phyloP scores from a whole-genome alignment of 768 basidiomycete genomes.

The Rhodotorula sphaerocarpa region DNA sequence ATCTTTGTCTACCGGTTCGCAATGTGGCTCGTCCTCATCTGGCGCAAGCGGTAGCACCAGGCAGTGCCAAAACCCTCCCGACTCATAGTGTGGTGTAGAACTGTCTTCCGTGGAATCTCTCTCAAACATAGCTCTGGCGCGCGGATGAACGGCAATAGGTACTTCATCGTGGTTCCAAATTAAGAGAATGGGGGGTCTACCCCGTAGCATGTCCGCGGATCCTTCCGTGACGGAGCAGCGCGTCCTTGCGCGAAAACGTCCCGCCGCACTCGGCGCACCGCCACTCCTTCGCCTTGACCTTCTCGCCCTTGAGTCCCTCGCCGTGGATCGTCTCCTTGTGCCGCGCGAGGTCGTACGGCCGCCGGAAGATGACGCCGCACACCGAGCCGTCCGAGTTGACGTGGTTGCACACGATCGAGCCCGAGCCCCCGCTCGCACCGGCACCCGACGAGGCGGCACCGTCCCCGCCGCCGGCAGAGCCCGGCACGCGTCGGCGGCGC shows the following conservation, averaged over 20 bases:
- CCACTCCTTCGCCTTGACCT: slow-evolving; percentile 30
- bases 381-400: neutral
- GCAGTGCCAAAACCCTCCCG: too few relatives aligned
- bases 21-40: slow-evolving; percentile 10
- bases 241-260: slow-evolving; percentile 31
- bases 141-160: too few relatives aligned
- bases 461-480: neutral
- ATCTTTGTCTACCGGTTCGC: slow-evolving; percentile 43
- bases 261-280: slow-evolving; percentile 28
- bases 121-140: too few relatives aligned
- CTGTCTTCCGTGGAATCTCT: too few relatives aligned
- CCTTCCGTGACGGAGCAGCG: slow-evolving; percentile 23
- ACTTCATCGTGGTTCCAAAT: neutral
- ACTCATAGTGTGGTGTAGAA: too few relatives aligned
- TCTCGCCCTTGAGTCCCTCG: slow-evolving; percentile 23
- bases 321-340: slow-evolving; percentile 40
- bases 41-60: slow-evolving; percentile 8
- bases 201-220: slow-evolving; percentile 19
- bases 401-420: slow-evolving; percentile 25
- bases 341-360: slow-evolving; percentile 40
- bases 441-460: neutral
- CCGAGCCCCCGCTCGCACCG: too few relatives aligned
- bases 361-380: slow-evolving; percentile 34
- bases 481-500: slow-evolving; percentile 6
- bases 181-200: neutral